Percentiles rank a stretch among this genome's conserved stretches.
These are phyloP conservation scores for Rosa rugosa DNA, from an alignment of 306 rosid genomes.

Conservation along the genomic window DNA sequence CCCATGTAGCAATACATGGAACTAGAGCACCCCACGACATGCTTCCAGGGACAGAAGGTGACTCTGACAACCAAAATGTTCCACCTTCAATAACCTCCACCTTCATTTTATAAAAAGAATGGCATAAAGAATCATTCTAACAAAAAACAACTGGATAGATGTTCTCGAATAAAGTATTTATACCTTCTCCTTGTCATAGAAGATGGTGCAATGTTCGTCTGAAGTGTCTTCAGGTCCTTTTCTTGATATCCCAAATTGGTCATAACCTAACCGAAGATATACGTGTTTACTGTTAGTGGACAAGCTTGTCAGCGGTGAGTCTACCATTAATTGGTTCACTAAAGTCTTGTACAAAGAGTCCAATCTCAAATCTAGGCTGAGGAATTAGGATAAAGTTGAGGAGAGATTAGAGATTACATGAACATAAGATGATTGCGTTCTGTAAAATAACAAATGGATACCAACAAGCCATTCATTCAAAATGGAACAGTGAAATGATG, in stretches of 20 bases:
- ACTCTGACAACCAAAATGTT: constrained; percentile 97
- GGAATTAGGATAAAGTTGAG: constrained; percentile 23
- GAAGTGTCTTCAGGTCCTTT: constrained; percentile 76
- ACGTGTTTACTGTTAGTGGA: background rate
- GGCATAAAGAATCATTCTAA: background rate
- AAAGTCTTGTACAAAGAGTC: background rate
- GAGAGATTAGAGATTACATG: constrained; percentile 5
- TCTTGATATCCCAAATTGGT: constrained; percentile 85
- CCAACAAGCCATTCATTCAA: constrained; percentile 4
- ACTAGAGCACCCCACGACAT: constrained; percentile 90
- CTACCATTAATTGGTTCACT: background rate
- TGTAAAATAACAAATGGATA: background rate
- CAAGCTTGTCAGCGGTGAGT: background rate
- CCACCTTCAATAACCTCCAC: constrained; percentile 96
- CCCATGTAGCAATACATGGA: constrained; percentile 97
- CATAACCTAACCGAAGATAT: constrained; percentile 61
- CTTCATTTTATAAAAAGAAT: constrained; percentile 41
- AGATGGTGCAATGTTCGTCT: constrained; percentile 94
- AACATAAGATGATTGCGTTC: background rate
- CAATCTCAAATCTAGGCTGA: constrained; percentile 7
- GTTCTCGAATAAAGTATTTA: constrained; percentile 5
- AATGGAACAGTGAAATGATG: background rate
- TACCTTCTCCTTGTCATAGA: constrained; percentile 90
- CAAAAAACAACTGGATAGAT: background rate
- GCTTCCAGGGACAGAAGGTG: constrained; percentile 99